These are phyloP conservation scores for Fusarium hostae DNA, from an alignment of 2,329 filamentous ascomycete genomes.

Conservation along the genomic window DNA sequence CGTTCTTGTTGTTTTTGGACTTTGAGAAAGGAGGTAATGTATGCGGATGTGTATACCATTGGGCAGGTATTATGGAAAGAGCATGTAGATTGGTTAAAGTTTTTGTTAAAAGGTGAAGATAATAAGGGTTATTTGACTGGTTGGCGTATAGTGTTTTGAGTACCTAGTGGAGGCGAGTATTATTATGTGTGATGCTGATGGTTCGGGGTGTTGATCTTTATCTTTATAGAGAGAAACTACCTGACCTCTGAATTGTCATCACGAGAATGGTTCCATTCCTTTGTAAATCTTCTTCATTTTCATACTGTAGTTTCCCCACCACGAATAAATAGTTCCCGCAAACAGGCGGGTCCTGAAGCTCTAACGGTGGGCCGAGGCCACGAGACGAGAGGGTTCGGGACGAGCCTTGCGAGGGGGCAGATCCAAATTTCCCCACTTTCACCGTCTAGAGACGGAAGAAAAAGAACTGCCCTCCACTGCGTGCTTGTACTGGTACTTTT, in stretches of 20 bases:
- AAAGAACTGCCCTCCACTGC: neutral
- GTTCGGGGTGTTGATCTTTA: neutral
- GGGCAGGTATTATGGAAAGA: conserved; percentile 1
- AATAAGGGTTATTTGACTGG: neutral
- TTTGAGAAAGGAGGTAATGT: conserved; percentile 23
- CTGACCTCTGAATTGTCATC: neutral
- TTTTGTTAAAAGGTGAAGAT: conserved; percentile 1
- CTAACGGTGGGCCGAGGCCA: conserved; percentile 1
- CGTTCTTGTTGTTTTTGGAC: conserved; percentile 18
- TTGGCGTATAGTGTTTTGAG: neutral
- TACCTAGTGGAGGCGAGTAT: neutral
- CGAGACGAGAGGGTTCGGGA: conserved; percentile 32
- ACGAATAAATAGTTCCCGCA: conserved; percentile 21
- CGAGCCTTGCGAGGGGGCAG: conserved; percentile 31
- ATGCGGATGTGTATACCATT: conserved; percentile 24
- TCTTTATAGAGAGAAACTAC: neutral
- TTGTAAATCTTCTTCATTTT: neutral
- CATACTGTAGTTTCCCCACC: conserved; percentile 30
- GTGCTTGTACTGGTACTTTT: conserved; percentile 24
- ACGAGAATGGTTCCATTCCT: neutral
- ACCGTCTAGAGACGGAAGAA: conserved; percentile 2
- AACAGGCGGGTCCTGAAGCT: conserved; percentile 10
- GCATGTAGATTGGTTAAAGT: conserved; percentile 9
- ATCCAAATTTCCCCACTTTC: conserved; percentile 9
- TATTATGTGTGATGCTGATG: neutral